Conservation (phyloP, 1,284 basidiomycete species). For the Earliella scabrosa region DNA sequence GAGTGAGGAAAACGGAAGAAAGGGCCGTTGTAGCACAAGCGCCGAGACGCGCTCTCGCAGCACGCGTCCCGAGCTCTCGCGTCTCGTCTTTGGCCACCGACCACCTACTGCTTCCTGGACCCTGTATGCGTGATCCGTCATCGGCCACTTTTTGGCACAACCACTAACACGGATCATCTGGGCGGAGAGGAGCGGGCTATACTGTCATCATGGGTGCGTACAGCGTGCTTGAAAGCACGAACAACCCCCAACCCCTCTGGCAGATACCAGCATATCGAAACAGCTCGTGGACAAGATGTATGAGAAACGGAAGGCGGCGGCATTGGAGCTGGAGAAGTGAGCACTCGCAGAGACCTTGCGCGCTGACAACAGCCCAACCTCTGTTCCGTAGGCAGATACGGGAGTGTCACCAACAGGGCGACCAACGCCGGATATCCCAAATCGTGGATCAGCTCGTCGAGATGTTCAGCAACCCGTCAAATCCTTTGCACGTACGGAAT, state of each 20-base stretch:
- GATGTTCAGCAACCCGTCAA: slow-evolving; percentile 83
- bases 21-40: slow-evolving; percentile 10
- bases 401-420: slow-evolving; percentile 82
- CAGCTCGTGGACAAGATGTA: slow-evolving; percentile 89
- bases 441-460: slow-evolving; percentile 96
- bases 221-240: background rate
- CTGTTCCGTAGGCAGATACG: slow-evolving; percentile 66
- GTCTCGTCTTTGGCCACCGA: slow-evolving; percentile 13
- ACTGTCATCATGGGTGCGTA: slow-evolving; percentile 22
- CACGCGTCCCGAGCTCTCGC: slow-evolving; percentile 17
- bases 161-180: background rate
- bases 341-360: background rate
- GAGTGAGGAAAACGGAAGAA: slow-evolving; percentile 10
- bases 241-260: slow-evolving; percentile 2
- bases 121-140: slow-evolving; percentile 14
- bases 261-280: slow-evolving; percentile 70
- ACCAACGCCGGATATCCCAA: slow-evolving; percentile 79
- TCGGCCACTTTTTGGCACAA: background rate
- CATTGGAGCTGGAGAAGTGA: slow-evolving; percentile 94
- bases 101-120: slow-evolving; percentile 2
- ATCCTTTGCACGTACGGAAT: slow-evolving; percentile 89
- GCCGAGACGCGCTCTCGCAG: slow-evolving; percentile 18
- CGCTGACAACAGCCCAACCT: slow-evolving; percentile 31
- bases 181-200: background rate
- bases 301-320: slow-evolving; percentile 95